Percentiles rank a stretch among this genome's conserved stretches.
phyloP scores from a whole-genome alignment of 1,284 basidiomycete species.

The Ganoderma lingzhi region DNA sequence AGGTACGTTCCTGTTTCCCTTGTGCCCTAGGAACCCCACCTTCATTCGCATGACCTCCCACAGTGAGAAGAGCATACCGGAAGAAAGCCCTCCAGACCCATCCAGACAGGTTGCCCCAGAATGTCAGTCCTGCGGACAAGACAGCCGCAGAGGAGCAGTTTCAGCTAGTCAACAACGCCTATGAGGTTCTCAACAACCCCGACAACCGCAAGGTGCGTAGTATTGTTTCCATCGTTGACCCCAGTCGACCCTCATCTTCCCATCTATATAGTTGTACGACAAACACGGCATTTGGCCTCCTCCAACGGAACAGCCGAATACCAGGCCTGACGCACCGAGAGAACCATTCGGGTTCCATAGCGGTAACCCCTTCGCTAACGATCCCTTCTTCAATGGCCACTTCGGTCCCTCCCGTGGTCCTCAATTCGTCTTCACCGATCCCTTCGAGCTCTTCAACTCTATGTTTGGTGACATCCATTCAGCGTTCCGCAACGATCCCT shows the following conservation, averaged over 20 bases:
- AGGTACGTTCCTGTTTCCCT: slow-evolving; percentile 34
- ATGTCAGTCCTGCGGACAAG: slow-evolving; percentile 48
- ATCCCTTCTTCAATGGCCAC: slow-evolving; percentile 44
- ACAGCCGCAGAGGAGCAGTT: slow-evolving; percentile 54
- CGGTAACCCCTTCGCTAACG: slow-evolving; percentile 40
- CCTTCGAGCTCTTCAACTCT: slow-evolving; percentile 73
- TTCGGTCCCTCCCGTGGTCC: slow-evolving; percentile 36
- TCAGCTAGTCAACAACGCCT: slow-evolving; percentile 59
- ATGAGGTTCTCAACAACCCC: slow-evolving; percentile 55
- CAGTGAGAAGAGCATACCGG: slow-evolving; percentile 60
- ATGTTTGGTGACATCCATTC: slow-evolving; percentile 61
- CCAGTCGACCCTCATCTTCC: neutral
- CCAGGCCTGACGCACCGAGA: slow-evolving; percentile 23
- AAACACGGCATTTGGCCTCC: slow-evolving; percentile 76
- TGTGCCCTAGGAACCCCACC: neutral
- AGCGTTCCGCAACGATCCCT: slow-evolving; percentile 39
- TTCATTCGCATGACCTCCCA: neutral
- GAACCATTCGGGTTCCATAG: slow-evolving; percentile 2
- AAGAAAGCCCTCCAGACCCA: slow-evolving; percentile 56
- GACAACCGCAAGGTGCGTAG: slow-evolving; percentile 49
- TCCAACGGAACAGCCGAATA: slow-evolving; percentile 47
- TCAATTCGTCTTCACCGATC: slow-evolving; percentile 66
- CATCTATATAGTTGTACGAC: slow-evolving; percentile 65
- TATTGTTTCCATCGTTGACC: slow-evolving; percentile 9
- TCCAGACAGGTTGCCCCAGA: slow-evolving; percentile 54